Evolutionary conservation across 305 asterid species (phyloP).

Genomic region (Lippia alba): DNA sequence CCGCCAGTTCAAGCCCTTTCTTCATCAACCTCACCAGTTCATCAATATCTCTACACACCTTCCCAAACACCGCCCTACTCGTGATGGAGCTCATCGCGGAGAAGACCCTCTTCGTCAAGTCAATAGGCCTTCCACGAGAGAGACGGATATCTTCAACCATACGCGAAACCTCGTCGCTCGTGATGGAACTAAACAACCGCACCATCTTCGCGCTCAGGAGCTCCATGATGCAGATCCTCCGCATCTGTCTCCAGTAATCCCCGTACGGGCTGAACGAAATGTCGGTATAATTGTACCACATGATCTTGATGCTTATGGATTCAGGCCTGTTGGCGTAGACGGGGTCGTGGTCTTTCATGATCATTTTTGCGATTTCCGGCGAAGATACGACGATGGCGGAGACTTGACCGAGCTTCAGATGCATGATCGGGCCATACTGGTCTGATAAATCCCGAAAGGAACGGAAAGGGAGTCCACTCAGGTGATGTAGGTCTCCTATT

Average conservation of each 20-base stretch:
- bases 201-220: constrained; percentile 37
- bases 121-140: not conserved
- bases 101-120: constrained; percentile 4
- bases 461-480: constrained; percentile 37
- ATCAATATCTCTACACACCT: too few relatives aligned
- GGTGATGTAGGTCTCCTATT: constrained; percentile 43
- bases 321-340: constrained; percentile 32
- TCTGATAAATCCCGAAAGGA: constrained; percentile 38
- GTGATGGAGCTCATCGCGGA: not conserved
- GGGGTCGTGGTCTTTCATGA: constrained; percentile 8
- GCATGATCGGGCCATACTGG: constrained; percentile 45
- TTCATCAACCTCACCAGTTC: too few relatives aligned
- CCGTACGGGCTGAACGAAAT: constrained; percentile 34
- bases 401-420: constrained; percentile 37
- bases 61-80: too few relatives aligned
- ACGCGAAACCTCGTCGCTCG: constrained; percentile 21
- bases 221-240: constrained; percentile 28
- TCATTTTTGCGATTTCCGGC: constrained; percentile 18
- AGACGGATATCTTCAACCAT: not conserved
- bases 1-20: too few relatives aligned
- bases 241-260: constrained; percentile 44
- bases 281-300: constrained; percentile 15
- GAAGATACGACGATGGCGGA: constrained; percentile 42
- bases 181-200: constrained; percentile 21
- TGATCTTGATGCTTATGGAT: constrained; percentile 3